Evolutionary conservation across 192 early-diverging fungal species (phyloP).

Genomic region (Spizellomyces sp.): DNA sequence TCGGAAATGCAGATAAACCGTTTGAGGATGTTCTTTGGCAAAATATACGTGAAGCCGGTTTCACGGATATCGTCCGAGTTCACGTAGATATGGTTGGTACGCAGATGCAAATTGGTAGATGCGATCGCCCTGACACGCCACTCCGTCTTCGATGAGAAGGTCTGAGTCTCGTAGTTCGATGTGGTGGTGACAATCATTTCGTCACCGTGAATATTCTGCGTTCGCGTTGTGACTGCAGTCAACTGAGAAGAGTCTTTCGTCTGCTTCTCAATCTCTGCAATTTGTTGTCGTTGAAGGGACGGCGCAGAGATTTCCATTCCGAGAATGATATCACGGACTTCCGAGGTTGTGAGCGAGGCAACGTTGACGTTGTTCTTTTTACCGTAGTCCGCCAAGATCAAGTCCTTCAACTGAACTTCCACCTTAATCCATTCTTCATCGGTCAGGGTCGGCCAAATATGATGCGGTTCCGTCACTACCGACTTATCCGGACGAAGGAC

Average conservation of each 20-base stretch:
- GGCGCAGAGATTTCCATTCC: slow-evolving; percentile 99
- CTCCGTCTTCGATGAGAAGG: slow-evolving; percentile 98
- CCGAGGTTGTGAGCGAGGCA: slow-evolving; percentile 91
- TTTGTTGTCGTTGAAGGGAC: slow-evolving; percentile 92
- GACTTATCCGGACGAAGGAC: slow-evolving; percentile 92
- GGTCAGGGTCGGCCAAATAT: slow-evolving; percentile 96
- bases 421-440: slow-evolving; percentile 98
- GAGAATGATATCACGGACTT: slow-evolving; percentile 98
- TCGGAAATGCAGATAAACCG: slow-evolving; percentile 95
- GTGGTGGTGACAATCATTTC: slow-evolving; percentile 98
- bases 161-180: slow-evolving; percentile 94
- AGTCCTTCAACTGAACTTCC: slow-evolving; percentile 91
- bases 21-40: slow-evolving; percentile 98
- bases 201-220: slow-evolving; percentile 96
- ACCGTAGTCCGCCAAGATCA: slow-evolving; percentile 97
- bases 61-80: slow-evolving; percentile 95
- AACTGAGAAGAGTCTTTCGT: slow-evolving; percentile 89
- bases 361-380: slow-evolving; percentile 99
- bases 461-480: slow-evolving; percentile 91
- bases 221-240: slow-evolving; percentile 94
- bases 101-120: slow-evolving; percentile 90
- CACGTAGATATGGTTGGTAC: slow-evolving; percentile 96
- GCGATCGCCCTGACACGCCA: slow-evolving; percentile 99
- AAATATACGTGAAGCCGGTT: slow-evolving; percentile 89
- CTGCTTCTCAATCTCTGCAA: slow-evolving; percentile 98